A percentile compares a stretch with the other conserved stretches of the same genome.
phyloP scores from a whole-genome alignment of 1,139 yeast genomes.

The Saccharomyces hybrid region DNA sequence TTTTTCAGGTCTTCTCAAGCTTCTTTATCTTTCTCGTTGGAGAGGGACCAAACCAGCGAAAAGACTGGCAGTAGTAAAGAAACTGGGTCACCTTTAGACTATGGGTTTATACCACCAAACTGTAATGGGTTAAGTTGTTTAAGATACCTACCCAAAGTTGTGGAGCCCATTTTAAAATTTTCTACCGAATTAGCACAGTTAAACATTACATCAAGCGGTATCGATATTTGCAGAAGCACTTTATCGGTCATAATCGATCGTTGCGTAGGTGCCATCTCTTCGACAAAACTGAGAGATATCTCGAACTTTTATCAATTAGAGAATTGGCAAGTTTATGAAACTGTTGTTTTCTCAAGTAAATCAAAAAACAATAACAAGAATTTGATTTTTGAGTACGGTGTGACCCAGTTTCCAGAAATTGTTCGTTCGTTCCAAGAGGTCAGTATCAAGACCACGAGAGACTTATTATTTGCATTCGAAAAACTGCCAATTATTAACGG shows the following conservation, averaged over 20 bases:
- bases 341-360: slow-evolving; percentile 9
- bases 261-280: slow-evolving; percentile 41
- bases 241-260: slow-evolving; percentile 37
- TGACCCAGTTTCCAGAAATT: slow-evolving; percentile 43
- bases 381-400: slow-evolving; percentile 31
- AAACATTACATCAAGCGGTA: slow-evolving; percentile 34
- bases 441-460: slow-evolving; percentile 34
- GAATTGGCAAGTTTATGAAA: slow-evolving; percentile 34
- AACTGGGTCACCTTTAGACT: slow-evolving; percentile 31
- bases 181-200: slow-evolving; percentile 41
- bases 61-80: slow-evolving; percentile 12
- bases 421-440: slow-evolving; percentile 37
- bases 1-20: slow-evolving; percentile 35
- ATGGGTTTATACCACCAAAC: slow-evolving; percentile 53
- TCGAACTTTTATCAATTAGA: slow-evolving; percentile 39
- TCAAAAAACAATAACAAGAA: slow-evolving; percentile 12
- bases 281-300: slow-evolving; percentile 46
- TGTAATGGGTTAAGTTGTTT: slow-evolving; percentile 53
- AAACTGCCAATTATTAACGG: slow-evolving; percentile 35
- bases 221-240: slow-evolving; percentile 34
- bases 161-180: slow-evolving; percentile 35
- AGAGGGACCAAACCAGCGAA: slow-evolving; percentile 3
- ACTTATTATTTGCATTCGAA: slow-evolving; percentile 30
- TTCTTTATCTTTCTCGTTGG: slow-evolving; percentile 14
- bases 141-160: slow-evolving; percentile 40